Conservation (phyloP, 257 asterid genomes). For the Solanum pimpinellifolium region DNA sequence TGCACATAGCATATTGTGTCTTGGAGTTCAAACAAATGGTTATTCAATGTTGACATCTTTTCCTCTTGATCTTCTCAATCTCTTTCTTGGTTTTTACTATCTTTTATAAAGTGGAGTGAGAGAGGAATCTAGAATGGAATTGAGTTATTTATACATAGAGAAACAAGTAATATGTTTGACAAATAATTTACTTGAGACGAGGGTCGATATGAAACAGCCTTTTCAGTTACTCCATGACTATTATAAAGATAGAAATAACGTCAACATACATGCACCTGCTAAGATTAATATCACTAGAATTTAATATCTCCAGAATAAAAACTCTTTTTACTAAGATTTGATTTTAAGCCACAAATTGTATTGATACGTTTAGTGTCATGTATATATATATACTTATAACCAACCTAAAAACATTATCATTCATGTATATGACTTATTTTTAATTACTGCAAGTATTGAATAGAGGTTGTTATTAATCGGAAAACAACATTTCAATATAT, state of each 20-base stretch:
- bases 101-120: not conserved
- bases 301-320: not conserved
- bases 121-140: not conserved
- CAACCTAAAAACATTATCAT: not conserved
- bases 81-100: not conserved
- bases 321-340: not conserved
- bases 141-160: not conserved
- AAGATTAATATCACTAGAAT: not conserved
- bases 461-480: not conserved
- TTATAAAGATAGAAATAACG: no score
- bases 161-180: no score
- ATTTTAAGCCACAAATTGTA: not conserved
- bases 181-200: no score
- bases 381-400: not conserved
- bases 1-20: slow-evolving; percentile 69
- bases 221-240: no score
- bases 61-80: not conserved
- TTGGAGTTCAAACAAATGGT: slow-evolving; percentile 19
- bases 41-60: slow-evolving; percentile 26
- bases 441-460: not conserved
- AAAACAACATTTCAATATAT: not conserved
- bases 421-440: not conserved
- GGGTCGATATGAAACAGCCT: no score
- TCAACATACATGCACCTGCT: no score
- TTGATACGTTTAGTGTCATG: not conserved